These are phyloP conservation scores for Mycena galericulata DNA, from an alignment of 768 basidiomycete species.

Conservation along the genomic window DNA sequence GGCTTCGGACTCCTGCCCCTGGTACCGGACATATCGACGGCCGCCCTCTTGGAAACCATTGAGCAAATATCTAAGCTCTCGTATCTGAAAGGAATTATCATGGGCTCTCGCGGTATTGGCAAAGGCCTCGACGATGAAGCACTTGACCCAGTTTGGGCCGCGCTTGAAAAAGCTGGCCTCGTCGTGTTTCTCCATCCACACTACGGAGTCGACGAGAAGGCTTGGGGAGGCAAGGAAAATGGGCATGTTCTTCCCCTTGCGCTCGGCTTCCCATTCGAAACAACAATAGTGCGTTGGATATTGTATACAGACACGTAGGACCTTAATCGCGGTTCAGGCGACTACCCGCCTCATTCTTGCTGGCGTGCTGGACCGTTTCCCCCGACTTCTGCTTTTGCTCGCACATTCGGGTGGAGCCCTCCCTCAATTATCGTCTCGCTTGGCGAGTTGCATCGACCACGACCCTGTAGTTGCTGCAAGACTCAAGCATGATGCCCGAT, in stretches of 20 bases:
- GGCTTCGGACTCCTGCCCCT: constrained; percentile 89
- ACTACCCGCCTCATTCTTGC: constrained; percentile 84
- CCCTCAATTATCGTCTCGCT: constrained; percentile 84
- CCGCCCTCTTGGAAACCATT: constrained; percentile 71
- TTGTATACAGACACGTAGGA: neutral
- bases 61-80: constrained; percentile 72
- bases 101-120: constrained; percentile 85
- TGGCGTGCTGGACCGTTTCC: constrained; percentile 85
- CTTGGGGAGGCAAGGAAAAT: constrained; percentile 82
- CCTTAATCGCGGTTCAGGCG: constrained; percentile 53
- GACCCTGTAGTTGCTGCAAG: constrained; percentile 84
- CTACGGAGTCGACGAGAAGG: constrained; percentile 81
- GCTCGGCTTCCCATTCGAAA: constrained; percentile 92
- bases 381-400: constrained; percentile 78
- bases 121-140: constrained; percentile 83
- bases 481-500: constrained; percentile 84
- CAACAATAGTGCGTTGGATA: constrained; percentile 75
- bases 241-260: constrained; percentile 91
- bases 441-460: constrained; percentile 88
- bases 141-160: constrained; percentile 87
- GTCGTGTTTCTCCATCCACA: constrained; percentile 90
- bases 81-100: constrained; percentile 81
- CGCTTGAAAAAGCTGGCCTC: constrained; percentile 74
- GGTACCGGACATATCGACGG: constrained; percentile 70
- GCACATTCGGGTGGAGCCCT: constrained; percentile 92